Conservation (phyloP, 2,329 filamentous ascomycete species). For the Zarea fungicola region DNA sequence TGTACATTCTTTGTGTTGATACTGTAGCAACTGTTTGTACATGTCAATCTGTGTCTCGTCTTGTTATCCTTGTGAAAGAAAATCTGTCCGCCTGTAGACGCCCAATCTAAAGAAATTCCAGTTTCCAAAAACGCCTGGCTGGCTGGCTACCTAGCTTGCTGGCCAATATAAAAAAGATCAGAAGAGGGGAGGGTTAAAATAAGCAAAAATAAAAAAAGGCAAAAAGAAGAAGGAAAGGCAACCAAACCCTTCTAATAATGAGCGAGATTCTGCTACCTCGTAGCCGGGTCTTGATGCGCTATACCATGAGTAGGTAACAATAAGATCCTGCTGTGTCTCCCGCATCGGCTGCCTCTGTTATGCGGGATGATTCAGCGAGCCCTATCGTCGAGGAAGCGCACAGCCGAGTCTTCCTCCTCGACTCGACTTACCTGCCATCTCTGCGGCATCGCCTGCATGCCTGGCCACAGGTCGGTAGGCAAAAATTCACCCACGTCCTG, state of each 20-base stretch:
- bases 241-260: no score
- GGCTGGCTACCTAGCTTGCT: no score
- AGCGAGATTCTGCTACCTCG: no score
- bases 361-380: no score
- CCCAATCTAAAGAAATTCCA: neutral
- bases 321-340: no score
- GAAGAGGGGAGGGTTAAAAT: no score
- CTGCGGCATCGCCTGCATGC: constrained; percentile 56
- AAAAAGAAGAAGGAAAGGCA: no score
- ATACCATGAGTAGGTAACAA: no score
- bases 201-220: no score
- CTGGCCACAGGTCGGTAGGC: constrained; percentile 82
- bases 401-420: constrained; percentile 22
- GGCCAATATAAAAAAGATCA: no score
- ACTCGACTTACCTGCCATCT: constrained; percentile 45
- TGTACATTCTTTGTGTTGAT: neutral
- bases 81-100: neutral
- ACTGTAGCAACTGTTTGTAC: constrained; percentile 1
- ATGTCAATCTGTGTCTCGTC: constrained; percentile 13
- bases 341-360: no score
- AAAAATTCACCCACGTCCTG: constrained; percentile 80
- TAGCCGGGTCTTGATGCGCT: no score
- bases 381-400: neutral
- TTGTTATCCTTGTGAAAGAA: neutral
- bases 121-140: neutral